Evolutionary conservation across 768 basidiomycete species (phyloP).

Genomic region (Mrakia hoshinonis): DNA sequence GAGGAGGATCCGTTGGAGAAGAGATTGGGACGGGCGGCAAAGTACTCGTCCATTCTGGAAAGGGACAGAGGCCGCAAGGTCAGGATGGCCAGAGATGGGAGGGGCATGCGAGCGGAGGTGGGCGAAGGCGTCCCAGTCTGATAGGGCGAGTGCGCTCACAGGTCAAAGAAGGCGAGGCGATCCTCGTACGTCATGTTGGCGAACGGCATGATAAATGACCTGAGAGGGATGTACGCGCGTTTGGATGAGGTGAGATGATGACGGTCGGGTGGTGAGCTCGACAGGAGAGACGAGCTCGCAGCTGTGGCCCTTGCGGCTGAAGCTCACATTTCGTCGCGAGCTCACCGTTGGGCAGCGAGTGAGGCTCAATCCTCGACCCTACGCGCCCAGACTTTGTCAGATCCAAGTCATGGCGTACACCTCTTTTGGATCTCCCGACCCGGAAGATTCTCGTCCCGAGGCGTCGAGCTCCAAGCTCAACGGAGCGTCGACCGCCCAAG

Average conservation of each 20-base stretch:
- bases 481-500: background rate
- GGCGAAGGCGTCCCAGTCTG: background rate
- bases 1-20: conserved; percentile 4
- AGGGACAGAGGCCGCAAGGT: too few species aligned
- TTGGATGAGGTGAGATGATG: background rate
- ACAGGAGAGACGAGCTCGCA: too few species aligned
- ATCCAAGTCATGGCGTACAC: conserved; percentile 6
- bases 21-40: conserved; percentile 21
- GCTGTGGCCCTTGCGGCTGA: background rate
- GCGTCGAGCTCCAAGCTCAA: conserved; percentile 15
- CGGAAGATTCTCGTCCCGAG: background rate
- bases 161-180: conserved; percentile 20
- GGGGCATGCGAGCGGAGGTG: background rate
- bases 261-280: background rate
- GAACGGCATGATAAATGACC: background rate
- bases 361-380: background rate
- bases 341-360: background rate
- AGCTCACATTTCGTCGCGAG: background rate
- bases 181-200: conserved; percentile 18
- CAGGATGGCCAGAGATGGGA: background rate
- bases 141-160: conserved; percentile 6
- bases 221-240: background rate
- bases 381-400: background rate
- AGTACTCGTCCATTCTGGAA: conserved; percentile 13
- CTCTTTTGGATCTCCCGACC: background rate